Conservation (phyloP, 768 basidiomycete species). For the Lactarius psammicola region DNA sequence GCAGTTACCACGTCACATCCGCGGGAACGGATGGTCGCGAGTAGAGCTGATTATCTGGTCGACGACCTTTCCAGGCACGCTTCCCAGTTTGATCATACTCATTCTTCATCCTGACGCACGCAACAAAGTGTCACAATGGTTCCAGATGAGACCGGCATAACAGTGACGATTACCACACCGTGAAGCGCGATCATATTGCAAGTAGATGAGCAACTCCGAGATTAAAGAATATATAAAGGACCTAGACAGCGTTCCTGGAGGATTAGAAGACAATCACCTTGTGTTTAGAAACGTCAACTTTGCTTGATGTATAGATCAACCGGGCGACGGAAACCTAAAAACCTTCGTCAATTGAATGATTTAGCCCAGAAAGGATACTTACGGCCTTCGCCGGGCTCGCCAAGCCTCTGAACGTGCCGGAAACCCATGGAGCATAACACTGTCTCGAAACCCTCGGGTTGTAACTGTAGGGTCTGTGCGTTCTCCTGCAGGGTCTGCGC, state of each 20-base stretch:
- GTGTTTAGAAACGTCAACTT: background rate
- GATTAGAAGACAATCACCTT: background rate
- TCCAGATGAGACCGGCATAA: conserved; percentile 37
- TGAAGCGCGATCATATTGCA: background rate
- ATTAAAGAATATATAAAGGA: background rate
- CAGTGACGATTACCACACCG: conserved; percentile 15
- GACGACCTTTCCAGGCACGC: conserved; percentile 65
- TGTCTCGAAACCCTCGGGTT: conserved; percentile 60
- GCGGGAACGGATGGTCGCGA: conserved; percentile 62
- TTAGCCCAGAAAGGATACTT: conserved; percentile 27
- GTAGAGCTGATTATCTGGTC: conserved; percentile 66
- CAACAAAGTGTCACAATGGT: conserved; percentile 35
- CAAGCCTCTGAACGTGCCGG: conserved; percentile 45
- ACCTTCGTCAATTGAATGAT: conserved; percentile 5
- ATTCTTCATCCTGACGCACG: background rate
- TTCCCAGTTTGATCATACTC: background rate
- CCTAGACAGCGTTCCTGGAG: background rate
- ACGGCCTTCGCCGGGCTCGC: conserved; percentile 66
- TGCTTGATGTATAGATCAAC: conserved; percentile 28
- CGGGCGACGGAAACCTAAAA: conserved; percentile 29
- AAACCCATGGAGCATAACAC: conserved; percentile 66
- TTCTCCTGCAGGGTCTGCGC: conserved; percentile 57
- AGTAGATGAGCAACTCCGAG: background rate
- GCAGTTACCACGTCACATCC: conserved; percentile 81
- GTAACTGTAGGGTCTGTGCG: conserved; percentile 51